These are phyloP conservation scores for Nicotiana otophora DNA, from an alignment of 257 asterid genomes.

Conservation along the genomic window DNA sequence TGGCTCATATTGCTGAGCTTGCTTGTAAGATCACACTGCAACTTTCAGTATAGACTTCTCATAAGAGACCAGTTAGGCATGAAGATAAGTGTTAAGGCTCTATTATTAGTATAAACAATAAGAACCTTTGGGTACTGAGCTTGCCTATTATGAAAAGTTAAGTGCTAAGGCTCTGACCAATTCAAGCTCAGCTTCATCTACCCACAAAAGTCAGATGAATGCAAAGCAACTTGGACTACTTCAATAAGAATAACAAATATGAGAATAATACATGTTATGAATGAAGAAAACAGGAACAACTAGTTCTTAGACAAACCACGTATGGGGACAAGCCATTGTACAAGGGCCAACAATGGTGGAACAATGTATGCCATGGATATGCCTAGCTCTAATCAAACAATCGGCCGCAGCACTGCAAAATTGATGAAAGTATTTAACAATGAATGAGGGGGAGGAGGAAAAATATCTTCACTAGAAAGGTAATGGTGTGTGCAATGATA, in stretches of 20 bases:
- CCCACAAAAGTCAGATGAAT: not conserved
- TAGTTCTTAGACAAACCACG: not conserved
- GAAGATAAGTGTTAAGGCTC: too few relatives aligned
- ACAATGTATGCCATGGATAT: conserved; percentile 4
- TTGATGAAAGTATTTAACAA: not conserved
- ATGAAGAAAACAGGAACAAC: not conserved
- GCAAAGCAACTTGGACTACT: not conserved
- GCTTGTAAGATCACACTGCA: too few relatives aligned
- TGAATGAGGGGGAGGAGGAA: not conserved
- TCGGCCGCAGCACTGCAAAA: conserved; percentile 38
- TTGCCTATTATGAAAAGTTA: not conserved
- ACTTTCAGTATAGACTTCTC: too few relatives aligned
- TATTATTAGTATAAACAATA: too few relatives aligned
- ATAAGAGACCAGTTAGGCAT: too few relatives aligned
- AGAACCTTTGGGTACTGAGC: not conserved
- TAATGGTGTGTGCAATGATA: conserved; percentile 59
- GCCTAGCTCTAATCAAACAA: conserved; percentile 18
- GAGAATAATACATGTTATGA: not conserved
- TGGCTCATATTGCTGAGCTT: too few relatives aligned
- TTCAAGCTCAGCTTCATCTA: not conserved
- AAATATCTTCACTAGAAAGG: not conserved
- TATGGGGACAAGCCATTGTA: not conserved
- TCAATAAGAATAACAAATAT: not conserved
- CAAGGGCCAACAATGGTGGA: not conserved
- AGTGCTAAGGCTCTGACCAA: not conserved